A percentile compares a stretch with the other conserved stretches of the same genome.
Conservation (phyloP, 208 protist species). For the Crithidia bombi region DNA sequence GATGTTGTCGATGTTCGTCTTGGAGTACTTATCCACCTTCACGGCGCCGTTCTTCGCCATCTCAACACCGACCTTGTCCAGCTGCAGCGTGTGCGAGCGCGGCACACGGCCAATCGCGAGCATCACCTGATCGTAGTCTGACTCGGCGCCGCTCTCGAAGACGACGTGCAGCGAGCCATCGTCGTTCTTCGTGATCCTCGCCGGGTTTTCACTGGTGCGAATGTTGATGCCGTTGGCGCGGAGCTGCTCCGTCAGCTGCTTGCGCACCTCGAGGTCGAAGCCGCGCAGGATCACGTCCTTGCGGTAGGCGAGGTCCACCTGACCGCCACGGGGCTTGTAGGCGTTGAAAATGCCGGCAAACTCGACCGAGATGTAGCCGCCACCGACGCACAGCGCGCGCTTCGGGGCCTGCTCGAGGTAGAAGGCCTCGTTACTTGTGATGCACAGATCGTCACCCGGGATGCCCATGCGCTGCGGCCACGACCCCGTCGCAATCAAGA, state of each 20-base stretch:
- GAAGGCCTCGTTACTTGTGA: slow-evolving; percentile 93
- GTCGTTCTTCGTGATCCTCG: slow-evolving; percentile 69
- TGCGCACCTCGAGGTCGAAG: slow-evolving; percentile 83
- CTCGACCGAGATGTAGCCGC: slow-evolving; percentile 92
- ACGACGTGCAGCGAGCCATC: slow-evolving; percentile 78
- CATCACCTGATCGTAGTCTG: slow-evolving; percentile 95
- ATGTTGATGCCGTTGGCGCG: slow-evolving; percentile 83
- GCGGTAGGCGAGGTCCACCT: slow-evolving; percentile 86
- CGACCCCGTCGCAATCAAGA: slow-evolving; percentile 86
- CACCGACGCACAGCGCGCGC: slow-evolving; percentile 83
- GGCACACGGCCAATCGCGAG: slow-evolving; percentile 96
- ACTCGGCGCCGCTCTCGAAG: slow-evolving; percentile 80
- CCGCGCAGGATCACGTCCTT: slow-evolving; percentile 81
- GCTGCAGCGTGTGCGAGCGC: slow-evolving; percentile 89
- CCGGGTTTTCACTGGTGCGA: slow-evolving; percentile 76
- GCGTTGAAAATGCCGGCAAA: slow-evolving; percentile 93
- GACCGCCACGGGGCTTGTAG: slow-evolving; percentile 72
- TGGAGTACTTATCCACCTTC: slow-evolving; percentile 91
- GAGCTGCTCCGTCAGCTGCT: slow-evolving; percentile 81
- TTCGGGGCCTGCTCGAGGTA: slow-evolving; percentile 82
- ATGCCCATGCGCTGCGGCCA: slow-evolving; percentile 84
- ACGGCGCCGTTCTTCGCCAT: slow-evolving; percentile 86
- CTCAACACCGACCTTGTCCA: slow-evolving; percentile 92
- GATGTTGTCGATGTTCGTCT: slow-evolving; percentile 95
- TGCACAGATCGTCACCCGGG: slow-evolving; percentile 87